Conservation (phyloP, 2,329 filamentous ascomycete species). For the Verticillium longisporum region DNA sequence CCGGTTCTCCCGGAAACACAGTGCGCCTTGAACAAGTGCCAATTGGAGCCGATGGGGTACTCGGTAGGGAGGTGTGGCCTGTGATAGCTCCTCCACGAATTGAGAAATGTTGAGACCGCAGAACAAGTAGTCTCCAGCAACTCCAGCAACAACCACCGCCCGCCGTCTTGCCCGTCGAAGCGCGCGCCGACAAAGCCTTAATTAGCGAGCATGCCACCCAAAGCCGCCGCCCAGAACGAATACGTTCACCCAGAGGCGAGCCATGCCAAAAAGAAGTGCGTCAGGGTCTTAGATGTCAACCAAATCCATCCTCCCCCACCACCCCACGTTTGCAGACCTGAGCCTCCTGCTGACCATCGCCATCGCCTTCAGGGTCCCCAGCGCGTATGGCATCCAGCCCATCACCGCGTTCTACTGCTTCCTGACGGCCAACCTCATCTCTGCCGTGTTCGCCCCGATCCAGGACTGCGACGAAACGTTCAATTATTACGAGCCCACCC, state of each 20-base stretch:
- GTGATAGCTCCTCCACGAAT: constrained; percentile 6
- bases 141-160: constrained; percentile 6
- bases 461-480: constrained; percentile 98
- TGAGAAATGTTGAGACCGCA: constrained; percentile 11
- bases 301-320: constrained; percentile 4
- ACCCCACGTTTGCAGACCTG: neutral
- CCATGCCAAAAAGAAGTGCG: constrained; percentile 47
- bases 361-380: constrained; percentile 30
- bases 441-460: constrained; percentile 80
- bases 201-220: constrained; percentile 31
- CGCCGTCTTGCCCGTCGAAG: neutral
- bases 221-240: constrained; percentile 20
- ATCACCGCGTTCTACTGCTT: constrained; percentile 78
- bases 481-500: constrained; percentile 97
- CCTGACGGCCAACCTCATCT: constrained; percentile 63
- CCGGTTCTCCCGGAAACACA: neutral
- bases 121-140: neutral
- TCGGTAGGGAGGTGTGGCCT: neutral
- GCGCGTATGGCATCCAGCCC: constrained; percentile 59
- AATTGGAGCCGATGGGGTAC: neutral
- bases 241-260: constrained; percentile 42
- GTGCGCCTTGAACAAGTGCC: neutral
- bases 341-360: constrained; percentile 3
- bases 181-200: neutral
- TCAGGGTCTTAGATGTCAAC: neutral